A percentile compares a stretch with the other conserved stretches of the same genome.
Evolutionary conservation across 2,329 filamentous ascomycete genomes (phyloP).

Genomic region (Cytospora schulzeri): DNA sequence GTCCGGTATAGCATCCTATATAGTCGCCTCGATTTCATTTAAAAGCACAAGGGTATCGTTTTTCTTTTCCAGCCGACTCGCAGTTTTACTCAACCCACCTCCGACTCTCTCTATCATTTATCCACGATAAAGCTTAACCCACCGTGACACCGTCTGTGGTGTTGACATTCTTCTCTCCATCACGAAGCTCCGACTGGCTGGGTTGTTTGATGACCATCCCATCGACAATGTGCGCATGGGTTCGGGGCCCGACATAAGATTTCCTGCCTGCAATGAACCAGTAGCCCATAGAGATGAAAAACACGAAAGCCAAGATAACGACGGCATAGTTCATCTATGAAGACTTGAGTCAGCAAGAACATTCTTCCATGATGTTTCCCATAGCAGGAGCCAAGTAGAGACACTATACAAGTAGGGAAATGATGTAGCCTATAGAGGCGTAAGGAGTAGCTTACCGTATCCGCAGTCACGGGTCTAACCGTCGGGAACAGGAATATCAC

Average conservation of each 20-base stretch:
- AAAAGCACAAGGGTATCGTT: neutral
- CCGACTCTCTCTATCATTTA: neutral
- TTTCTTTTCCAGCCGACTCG: neutral
- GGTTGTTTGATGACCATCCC: slow-evolving; percentile 32
- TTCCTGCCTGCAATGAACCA: slow-evolving; percentile 49
- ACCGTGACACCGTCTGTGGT: neutral
- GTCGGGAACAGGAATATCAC: slow-evolving; percentile 58
- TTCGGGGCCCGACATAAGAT: slow-evolving; percentile 51
- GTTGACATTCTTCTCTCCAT: slow-evolving; percentile 29
- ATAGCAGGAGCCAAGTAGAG: neutral
- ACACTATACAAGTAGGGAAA: neutral
- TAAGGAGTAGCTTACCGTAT: slow-evolving; percentile 41
- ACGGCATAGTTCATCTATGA: slow-evolving; percentile 58
- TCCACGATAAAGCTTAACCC: neutral
- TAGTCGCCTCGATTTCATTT: neutral
- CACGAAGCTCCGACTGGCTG: slow-evolving; percentile 24
- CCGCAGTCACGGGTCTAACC: slow-evolving; percentile 46
- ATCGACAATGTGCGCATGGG: slow-evolving; percentile 33
- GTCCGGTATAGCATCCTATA: neutral
- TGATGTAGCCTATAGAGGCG: neutral
- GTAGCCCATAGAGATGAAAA: slow-evolving; percentile 45
- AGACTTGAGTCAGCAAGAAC: neutral
- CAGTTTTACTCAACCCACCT: neutral
- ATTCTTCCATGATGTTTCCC: neutral
- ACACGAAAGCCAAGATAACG: slow-evolving; percentile 50